Evolutionary conservation across 768 basidiomycete species (phyloP).

Genomic region (Hypholoma fasciculare): DNA sequence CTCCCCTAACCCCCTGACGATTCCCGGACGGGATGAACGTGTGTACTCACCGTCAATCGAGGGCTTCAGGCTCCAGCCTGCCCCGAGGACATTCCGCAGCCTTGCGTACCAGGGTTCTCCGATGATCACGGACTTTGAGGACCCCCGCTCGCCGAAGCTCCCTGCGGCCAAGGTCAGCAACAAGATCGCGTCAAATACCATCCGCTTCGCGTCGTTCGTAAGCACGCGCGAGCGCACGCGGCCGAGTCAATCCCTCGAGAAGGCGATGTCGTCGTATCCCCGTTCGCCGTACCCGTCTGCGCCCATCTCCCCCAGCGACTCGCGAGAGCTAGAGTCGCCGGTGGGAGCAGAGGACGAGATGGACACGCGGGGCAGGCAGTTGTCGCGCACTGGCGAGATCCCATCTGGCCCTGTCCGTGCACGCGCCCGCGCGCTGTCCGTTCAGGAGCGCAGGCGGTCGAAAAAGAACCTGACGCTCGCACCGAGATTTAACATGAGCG

Average conservation of each 20-base stretch:
- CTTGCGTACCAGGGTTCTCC: constrained; percentile 23
- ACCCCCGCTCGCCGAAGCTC: constrained; percentile 41
- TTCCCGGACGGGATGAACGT: constrained; percentile 57
- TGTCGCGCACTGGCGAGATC: constrained; percentile 13
- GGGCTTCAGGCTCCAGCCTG: constrained; percentile 33
- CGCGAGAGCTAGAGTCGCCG: neutral
- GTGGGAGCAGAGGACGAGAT: constrained; percentile 11
- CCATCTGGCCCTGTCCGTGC: constrained; percentile 14
- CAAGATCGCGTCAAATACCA: constrained; percentile 12
- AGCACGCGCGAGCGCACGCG: constrained; percentile 14
- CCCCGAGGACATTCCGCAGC: constrained; percentile 28
- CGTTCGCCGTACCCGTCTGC: constrained; percentile 44
- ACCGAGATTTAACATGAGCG: constrained; percentile 5
- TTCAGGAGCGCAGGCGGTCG: constrained; percentile 16
- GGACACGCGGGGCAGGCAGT: constrained; percentile 18
- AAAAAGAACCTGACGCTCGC: constrained; percentile 17
- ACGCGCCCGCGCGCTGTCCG: constrained; percentile 20
- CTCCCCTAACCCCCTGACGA: constrained; percentile 52
- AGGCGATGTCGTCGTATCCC: constrained; percentile 33
- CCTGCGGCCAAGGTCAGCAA: constrained; percentile 17
- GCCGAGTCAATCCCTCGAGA: constrained; percentile 22
- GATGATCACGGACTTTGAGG: constrained; percentile 31
- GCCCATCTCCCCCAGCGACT: constrained; percentile 22
- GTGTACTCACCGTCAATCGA: constrained; percentile 36
- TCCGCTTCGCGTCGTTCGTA: constrained; percentile 26